A percentile compares a stretch with the other conserved stretches of the same genome.
Evolutionary conservation across 2,329 filamentous ascomycete species (phyloP).

Genomic region (Epichloe gansuensis): DNA sequence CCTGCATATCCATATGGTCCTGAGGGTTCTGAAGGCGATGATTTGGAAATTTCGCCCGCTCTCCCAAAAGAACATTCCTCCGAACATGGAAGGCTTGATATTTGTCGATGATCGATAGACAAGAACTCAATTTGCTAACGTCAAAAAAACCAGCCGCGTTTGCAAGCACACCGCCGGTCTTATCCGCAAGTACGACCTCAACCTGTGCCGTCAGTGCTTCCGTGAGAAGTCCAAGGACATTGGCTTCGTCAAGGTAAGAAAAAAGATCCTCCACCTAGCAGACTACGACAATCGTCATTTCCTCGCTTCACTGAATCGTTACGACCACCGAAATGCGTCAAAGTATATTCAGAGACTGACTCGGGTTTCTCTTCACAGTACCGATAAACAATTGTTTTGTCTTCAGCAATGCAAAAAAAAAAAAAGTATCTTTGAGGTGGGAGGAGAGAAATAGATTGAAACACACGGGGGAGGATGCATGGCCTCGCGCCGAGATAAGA

Average conservation of each 20-base stretch:
- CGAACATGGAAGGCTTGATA: not conserved
- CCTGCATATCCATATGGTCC: not conserved
- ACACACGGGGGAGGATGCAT: slow-evolving; percentile 11
- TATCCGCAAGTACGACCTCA: slow-evolving; percentile 98
- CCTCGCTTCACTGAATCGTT: too few species aligned
- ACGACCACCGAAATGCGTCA: too few species aligned
- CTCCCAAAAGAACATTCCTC: not conserved
- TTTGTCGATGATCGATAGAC: not conserved
- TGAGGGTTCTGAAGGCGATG: not conserved
- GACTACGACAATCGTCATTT: not conserved
- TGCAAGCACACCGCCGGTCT: slow-evolving; percentile 95
- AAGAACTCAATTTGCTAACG: not conserved
- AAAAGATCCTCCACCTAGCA: too few species aligned
- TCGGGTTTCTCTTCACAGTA: not conserved
- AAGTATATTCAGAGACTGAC: too few species aligned
- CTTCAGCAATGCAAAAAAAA: slow-evolving; percentile 8
- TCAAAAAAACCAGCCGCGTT: slow-evolving; percentile 37
- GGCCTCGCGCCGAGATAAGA: slow-evolving; percentile 13
- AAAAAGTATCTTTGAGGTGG: not conserved
- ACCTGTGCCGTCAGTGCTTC: slow-evolving; percentile 74
- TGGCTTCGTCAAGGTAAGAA: slow-evolving; percentile 56
- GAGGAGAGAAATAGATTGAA: not conserved
- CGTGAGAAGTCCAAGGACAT: slow-evolving; percentile 61
- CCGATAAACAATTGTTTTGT: slow-evolving; percentile 17
- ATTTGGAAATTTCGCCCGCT: not conserved